Evolutionary conservation across 805 yeast species (phyloP), one percentile per base, ranked within the genome.

Genomic region (Starmerella roubikii): DNA sequence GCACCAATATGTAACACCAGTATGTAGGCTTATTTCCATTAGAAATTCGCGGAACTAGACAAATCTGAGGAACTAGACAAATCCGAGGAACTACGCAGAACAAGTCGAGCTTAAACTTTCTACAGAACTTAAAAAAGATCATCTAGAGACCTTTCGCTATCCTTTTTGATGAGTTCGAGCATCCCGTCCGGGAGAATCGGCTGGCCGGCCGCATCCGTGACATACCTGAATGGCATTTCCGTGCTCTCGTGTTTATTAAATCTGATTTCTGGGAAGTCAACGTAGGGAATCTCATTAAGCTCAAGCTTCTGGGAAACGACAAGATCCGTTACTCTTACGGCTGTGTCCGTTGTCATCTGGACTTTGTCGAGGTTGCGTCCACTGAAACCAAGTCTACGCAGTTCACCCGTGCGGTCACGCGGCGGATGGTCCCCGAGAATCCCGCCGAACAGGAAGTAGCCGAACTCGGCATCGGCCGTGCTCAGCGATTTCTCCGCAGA

Each of bases 321-420:
- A 32, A 70, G 55, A 52, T 84, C 85, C 1, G 96, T 84, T 16
- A 93, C 84, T 59, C 98, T 72, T 25, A 91, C 78, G 0, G 97
- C 97, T 1, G 98, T 88, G 56, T 88, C 98, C 0, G 98, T 88
- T 15, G 97, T 84, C 97, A 88, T 91, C 57, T 88, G 98, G 48
- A 79, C 71, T 37, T 66, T 71, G 2, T 95, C 97, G 38, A 88
- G 66, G 56, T 94, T 71, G 62, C 91, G 76, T 8, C 96, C 94
- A 1, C 72, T 74, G 54, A 85, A 77, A 0, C 94, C 94, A 50
- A 85, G 77, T 52, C 80, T 78, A 53, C 93, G 71, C 45, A 88
- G 68, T 53, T 86, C 91, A 2, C 86, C 91, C 2, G 98, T 88
- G 59, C 97, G 75, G 57, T 88, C 97, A 53, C 93, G 71, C 47